These are phyloP conservation scores for Alternaria brassicicola DNA, from an alignment of 2,329 filamentous ascomycete genomes.

Conservation along the genomic window DNA sequence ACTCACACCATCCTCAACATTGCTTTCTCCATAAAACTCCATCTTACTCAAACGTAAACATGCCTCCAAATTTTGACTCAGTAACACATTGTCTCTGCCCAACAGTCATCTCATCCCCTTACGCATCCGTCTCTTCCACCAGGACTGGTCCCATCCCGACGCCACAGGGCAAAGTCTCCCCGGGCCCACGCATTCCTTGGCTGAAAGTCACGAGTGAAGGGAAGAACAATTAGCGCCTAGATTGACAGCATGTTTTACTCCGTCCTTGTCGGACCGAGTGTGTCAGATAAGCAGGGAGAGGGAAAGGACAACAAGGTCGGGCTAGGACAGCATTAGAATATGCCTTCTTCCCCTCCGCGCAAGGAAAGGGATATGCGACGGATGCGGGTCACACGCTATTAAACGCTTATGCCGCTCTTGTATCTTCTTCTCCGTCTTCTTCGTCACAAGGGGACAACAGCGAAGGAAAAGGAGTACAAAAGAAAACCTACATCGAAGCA, in stretches of 20 bases:
- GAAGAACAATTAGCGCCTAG: slow-evolving; percentile 10
- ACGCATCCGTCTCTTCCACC: slow-evolving; percentile 39
- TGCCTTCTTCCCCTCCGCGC: slow-evolving; percentile 23
- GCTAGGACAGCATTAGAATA: slow-evolving; percentile 28
- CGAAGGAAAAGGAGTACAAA: neutral
- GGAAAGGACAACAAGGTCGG: neutral
- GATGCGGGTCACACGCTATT: slow-evolving; percentile 31
- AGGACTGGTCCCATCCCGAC: slow-evolving; percentile 28
- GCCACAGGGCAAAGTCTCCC: slow-evolving; percentile 38
- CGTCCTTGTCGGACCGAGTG: slow-evolving; percentile 11
- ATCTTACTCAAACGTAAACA: neutral
- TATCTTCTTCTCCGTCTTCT: neutral
- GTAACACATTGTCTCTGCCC: slow-evolving; percentile 5
- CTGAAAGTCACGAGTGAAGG: slow-evolving; percentile 31
- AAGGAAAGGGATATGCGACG: slow-evolving; percentile 39
- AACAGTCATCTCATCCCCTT: slow-evolving; percentile 22
- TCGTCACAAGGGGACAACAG: neutral
- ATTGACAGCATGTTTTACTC: slow-evolving; percentile 24
- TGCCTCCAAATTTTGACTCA: too few relatives aligned
- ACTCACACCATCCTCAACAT: neutral
- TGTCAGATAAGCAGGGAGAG: neutral
- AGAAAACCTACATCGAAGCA: slow-evolving; percentile 32
- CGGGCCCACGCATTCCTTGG: slow-evolving; percentile 22
- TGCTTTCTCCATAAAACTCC: neutral
- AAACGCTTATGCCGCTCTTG: slow-evolving; percentile 13